phyloP scores from a whole-genome alignment of 169 alveolate species.

The Cystoisospora suis region DNA sequence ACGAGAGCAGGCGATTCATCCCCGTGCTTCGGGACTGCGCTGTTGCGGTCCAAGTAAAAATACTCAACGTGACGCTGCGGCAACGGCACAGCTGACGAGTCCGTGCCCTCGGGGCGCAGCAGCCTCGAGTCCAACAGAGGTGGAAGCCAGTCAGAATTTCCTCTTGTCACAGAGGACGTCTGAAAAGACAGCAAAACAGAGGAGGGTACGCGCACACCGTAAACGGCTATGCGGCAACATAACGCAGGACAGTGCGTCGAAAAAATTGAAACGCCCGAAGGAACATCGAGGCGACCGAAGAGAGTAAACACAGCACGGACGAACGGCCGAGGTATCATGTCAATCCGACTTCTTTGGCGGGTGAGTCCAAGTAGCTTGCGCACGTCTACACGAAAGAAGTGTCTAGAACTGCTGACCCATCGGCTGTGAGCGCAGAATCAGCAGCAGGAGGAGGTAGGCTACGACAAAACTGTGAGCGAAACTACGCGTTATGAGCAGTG shows the following conservation, averaged over 20 bases:
- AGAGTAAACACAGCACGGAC: too few species aligned
- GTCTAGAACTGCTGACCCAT: too few species aligned
- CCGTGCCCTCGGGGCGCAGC: background rate
- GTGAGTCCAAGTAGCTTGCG: too few species aligned
- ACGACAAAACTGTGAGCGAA: too few species aligned
- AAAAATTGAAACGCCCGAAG: background rate
- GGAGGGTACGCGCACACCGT: background rate
- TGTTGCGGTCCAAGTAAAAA: background rate
- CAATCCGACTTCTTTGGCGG: too few species aligned
- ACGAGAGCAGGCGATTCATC: too few species aligned
- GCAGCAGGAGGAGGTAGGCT: too few species aligned
- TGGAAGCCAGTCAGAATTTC: background rate
- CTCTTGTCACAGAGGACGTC: background rate
- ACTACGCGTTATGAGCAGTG: too few species aligned
- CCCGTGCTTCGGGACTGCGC: background rate
- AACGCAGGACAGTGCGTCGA: background rate
- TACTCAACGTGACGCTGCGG: background rate
- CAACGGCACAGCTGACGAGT: background rate
- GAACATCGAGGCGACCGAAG: too few species aligned
- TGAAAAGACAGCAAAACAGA: background rate
- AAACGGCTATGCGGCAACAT: background rate
- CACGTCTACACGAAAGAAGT: too few species aligned
- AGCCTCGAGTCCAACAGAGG: conserved; percentile 2
- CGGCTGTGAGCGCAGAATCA: too few species aligned
- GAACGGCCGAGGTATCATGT: too few species aligned